These are phyloP conservation scores for Fusarium sp. DNA, from an alignment of 2,329 filamentous ascomycete species.

Conservation along the genomic window DNA sequence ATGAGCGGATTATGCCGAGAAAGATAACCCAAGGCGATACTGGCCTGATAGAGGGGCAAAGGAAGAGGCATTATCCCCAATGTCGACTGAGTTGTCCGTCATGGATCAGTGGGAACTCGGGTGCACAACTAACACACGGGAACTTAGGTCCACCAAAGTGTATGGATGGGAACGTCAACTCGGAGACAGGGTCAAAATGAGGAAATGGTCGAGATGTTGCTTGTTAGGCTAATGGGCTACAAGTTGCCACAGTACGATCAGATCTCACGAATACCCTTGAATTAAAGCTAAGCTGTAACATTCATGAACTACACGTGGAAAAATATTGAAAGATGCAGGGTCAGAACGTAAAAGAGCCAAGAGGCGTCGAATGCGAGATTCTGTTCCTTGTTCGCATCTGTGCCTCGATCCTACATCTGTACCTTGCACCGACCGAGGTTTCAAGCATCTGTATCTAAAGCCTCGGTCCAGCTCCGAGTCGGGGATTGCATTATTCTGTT, in stretches of 20 bases:
- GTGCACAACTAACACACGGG: background rate
- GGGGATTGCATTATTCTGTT: background rate
- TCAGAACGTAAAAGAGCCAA: background rate
- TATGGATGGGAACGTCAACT: background rate
- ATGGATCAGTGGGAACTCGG: slow-evolving; percentile 8
- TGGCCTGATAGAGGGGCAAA: slow-evolving; percentile 5
- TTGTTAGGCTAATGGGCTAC: background rate
- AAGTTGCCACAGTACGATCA: background rate
- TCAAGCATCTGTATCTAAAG: slow-evolving; percentile 1
- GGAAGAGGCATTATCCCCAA: slow-evolving; percentile 11
- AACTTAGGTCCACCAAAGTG: slow-evolving; percentile 4
- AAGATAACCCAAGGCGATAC: background rate
- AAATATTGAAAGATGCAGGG: background rate
- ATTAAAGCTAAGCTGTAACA: background rate
- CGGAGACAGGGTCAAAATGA: slow-evolving; percentile 13
- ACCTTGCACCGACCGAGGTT: background rate
- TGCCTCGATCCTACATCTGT: background rate
- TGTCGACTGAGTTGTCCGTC: background rate
- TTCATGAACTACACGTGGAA: background rate
- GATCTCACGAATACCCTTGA: slow-evolving; percentile 2
- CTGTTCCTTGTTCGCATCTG: background rate
- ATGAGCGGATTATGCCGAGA: slow-evolving; percentile 1
- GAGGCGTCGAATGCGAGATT: background rate
- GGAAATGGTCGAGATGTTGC: background rate
- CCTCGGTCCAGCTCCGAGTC: background rate